Base-by-base conservation (phyloP, 805 yeast species). In the Saccharomycopsis amapae region DNA sequence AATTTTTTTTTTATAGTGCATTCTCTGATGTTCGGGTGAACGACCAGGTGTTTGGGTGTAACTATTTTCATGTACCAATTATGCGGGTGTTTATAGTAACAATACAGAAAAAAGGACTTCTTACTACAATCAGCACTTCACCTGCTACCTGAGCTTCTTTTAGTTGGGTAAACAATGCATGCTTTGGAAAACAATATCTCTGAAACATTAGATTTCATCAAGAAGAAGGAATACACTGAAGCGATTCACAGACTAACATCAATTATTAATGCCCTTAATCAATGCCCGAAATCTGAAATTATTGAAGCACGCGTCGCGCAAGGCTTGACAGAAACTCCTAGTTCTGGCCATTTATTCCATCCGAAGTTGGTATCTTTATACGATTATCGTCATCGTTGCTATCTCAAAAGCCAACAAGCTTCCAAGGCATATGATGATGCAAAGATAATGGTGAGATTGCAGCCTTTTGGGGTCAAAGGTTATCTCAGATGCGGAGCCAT, bases 321-420 rank as follows among this genome's bases (percentile, higher is more conserved):
- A 17, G 49, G 49, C 10, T 34, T 49, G 28, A 41, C 52, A 9
- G 43, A 38, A 2, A 23, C 20, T 4, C 49, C 52, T 9, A 20
- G 28, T 10, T 33, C 18, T 15, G 45, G 45, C 9, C 13, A 9
- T 13, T 20, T 45, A 12, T 41, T 35, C 31, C 53, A 49, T 43
- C 53, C 53, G 3, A 37, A 46, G 30, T 30, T 49, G 13, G 20
- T 43, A 5, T 32, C 31, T 6, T 22, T 42, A 13, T 36, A 38
- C 33, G 47, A 46, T 33, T 41, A 32, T 18, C 41, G 53, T 15
- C 28, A 40, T 13, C 56, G 56, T 23, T 42, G 58, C 3, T 60
- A 58, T 42, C 48, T 63, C 19, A 62, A 59, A 25, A 37, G 51
- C 5, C 51, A 52, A 6, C 53, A 59, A n/a, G 49, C 43, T 17